A percentile compares a stretch with the other conserved stretches of the same genome.
phyloP scores from a whole-genome alignment of 768 basidiomycete genomes.

The Rhodotorula diobovata region DNA sequence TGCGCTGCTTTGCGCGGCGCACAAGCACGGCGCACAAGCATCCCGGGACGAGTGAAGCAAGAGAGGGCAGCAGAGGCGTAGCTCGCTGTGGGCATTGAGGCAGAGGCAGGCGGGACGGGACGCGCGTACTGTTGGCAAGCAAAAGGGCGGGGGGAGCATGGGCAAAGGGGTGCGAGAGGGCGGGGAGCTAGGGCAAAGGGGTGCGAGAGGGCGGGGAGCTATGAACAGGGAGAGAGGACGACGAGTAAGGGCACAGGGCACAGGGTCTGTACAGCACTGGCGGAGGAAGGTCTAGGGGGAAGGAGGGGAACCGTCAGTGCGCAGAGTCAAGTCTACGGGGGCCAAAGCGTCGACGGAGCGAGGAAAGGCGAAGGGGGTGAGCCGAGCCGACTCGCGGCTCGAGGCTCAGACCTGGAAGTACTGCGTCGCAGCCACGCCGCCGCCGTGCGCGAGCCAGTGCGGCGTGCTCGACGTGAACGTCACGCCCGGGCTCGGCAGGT shows the following conservation, averaged over 20 bases:
- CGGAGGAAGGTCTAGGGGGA: no score
- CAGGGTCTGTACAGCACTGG: background rate
- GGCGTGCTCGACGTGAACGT: conserved; percentile 30
- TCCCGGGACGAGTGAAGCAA: no score
- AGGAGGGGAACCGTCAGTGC: no score
- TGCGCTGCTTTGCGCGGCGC: no score
- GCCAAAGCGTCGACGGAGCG: background rate
- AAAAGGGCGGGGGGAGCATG: background rate
- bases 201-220: background rate
- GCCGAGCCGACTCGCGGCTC: background rate
- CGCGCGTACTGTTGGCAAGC: background rate
- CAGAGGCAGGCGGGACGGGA: background rate
- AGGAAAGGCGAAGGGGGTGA: background rate
- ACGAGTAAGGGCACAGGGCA: background rate
- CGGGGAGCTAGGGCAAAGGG: background rate
- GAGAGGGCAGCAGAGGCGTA: no score
- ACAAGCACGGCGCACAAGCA: no score
- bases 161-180: background rate
- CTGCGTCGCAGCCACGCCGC: background rate
- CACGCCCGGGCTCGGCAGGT: conserved; percentile 22
- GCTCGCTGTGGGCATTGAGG: background rate
- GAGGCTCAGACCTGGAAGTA: background rate
- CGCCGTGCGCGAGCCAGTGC: conserved; percentile 3
- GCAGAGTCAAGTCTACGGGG: background rate
- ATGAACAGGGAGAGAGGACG: background rate